Conservation (phyloP, 345 rosid genomes). For the Xanthoceras sorbifolium region DNA sequence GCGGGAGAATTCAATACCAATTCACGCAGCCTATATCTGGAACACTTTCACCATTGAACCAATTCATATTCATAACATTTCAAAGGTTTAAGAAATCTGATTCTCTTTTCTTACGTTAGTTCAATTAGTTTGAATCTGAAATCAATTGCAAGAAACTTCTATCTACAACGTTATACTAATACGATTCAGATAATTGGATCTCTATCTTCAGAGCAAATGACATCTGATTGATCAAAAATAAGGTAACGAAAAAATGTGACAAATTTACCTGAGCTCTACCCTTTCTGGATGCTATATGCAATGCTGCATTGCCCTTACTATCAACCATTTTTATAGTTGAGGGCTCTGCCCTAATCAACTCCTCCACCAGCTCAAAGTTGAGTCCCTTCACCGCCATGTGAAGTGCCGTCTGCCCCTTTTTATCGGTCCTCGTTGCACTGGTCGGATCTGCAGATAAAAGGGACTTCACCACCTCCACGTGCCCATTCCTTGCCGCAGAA, state of each 20-base stretch:
- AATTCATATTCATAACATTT: neutral
- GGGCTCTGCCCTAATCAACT: constrained; percentile 63
- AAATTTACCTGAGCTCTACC: constrained; percentile 71
- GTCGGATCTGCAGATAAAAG: constrained; percentile 62
- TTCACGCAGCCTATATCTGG: no score
- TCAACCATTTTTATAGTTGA: constrained; percentile 65
- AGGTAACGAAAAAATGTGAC: no score
- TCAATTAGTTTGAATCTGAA: neutral
- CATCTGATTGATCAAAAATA: neutral
- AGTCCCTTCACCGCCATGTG: constrained; percentile 97
- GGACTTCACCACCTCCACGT: constrained; percentile 68
- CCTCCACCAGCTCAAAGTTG: constrained; percentile 62
- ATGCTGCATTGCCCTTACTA: constrained; percentile 69
- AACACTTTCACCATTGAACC: neutral
- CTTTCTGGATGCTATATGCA: constrained; percentile 83
- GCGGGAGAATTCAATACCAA: no score
- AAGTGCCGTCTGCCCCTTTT: constrained; percentile 92
- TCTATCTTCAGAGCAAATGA: neutral
- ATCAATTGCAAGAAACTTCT: neutral
- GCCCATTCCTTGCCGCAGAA: constrained; percentile 92
- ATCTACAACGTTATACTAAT: neutral
- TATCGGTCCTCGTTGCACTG: constrained; percentile 64
- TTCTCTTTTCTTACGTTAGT: neutral
- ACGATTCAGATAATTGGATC: neutral
- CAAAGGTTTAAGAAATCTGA: neutral